Percentiles rank a stretch among this genome's conserved stretches.
Conservation (phyloP, 2,329 filamentous ascomycete genomes). For the Rhinocladiella mackenziei region DNA sequence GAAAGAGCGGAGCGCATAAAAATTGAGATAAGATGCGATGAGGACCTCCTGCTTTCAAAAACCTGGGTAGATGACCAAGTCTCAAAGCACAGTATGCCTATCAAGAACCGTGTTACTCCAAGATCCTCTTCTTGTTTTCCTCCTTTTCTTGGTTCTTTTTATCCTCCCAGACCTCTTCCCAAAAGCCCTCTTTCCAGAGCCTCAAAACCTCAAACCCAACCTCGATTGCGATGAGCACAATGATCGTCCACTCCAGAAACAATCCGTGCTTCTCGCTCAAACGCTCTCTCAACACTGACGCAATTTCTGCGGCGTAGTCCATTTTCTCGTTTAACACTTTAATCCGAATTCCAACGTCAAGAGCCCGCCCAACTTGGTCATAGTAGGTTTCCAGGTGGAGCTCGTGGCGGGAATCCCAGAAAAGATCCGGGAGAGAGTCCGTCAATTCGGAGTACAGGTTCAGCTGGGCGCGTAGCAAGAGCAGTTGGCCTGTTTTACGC, state of each 20-base stretch:
- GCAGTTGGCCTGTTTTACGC: conserved; percentile 86
- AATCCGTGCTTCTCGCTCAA: conserved; percentile 86
- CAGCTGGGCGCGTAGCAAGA: conserved; percentile 82
- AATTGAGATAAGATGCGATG: no score
- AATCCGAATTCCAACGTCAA: conserved; percentile 90
- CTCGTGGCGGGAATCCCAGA: conserved; percentile 90
- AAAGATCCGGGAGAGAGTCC: conserved; percentile 89
- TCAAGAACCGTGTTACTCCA: no score
- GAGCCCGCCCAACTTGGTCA: conserved; percentile 80
- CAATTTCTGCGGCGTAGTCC: conserved; percentile 95
- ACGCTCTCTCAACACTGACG: conserved; percentile 79
- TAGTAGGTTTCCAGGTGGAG: conserved; percentile 91
- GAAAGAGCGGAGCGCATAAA: no score
- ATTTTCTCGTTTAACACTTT: conserved; percentile 93
- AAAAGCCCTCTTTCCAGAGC: conserved; percentile 60
- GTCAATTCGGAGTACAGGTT: conserved; percentile 97
- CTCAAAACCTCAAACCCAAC: conserved; percentile 80
- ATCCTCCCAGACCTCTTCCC: conserved; percentile 21
- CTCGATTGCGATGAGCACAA: conserved; percentile 86
- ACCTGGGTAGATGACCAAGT: no score
- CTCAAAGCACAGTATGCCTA: no score
- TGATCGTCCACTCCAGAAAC: conserved; percentile 91
- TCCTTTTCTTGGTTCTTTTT: background rate
- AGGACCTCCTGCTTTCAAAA: no score
- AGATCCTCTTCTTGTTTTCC: background rate